A percentile compares a stretch with the other conserved stretches of the same genome.
Evolutionary conservation across 495 filamentous ascomycete genomes (phyloP).

Genomic region (Hypoxylon crocopeplum): DNA sequence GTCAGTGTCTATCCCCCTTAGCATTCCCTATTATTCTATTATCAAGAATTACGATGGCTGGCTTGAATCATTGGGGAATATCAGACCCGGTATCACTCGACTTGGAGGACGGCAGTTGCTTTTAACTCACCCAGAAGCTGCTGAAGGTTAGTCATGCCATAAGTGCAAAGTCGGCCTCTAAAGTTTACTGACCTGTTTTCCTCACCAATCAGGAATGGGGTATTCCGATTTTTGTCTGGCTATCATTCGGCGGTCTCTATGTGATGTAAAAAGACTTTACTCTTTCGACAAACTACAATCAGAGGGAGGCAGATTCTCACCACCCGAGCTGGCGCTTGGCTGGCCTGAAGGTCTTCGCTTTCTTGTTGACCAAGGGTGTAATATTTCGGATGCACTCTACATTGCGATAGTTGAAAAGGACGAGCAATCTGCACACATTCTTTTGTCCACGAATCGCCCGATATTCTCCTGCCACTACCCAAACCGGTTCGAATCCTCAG

Average conservation of each 20-base stretch:
- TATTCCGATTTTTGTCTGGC: background rate
- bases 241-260: background rate
- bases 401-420: background rate
- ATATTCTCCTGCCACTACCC: background rate
- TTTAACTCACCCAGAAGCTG: background rate
- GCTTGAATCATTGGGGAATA: background rate
- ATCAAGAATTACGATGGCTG: background rate
- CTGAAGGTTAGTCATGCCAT: constrained; percentile 5
- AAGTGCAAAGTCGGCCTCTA: no score
- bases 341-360: constrained; percentile 7
- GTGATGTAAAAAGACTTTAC: background rate
- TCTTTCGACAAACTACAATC: no score
- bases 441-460: background rate
- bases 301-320: background rate
- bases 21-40: no score
- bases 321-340: background rate
- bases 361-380: background rate
- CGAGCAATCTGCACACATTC: constrained; percentile 4
- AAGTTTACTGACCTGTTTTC: no score
- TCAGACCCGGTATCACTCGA: background rate
- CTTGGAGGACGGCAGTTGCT: background rate
- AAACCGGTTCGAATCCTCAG: no score
- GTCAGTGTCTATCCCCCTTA: no score
- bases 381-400: background rate
- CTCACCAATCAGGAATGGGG: background rate